Evolutionary conservation across 2,329 filamentous ascomycete species (phyloP).

Genomic region (Trichoderma afroharzianum): DNA sequence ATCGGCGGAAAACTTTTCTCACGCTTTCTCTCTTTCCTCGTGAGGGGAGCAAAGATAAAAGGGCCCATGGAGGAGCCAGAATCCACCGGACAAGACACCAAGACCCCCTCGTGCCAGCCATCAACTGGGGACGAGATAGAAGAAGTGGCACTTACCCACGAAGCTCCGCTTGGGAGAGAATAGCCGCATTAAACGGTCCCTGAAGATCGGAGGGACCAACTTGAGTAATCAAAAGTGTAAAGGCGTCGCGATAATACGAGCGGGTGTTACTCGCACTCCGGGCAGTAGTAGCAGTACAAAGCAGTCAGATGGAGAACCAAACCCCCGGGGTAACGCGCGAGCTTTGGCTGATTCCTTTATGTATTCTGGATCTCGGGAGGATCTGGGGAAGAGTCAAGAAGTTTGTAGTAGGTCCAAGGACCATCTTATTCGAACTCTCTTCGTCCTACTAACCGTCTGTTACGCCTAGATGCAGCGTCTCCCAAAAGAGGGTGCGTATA

Average conservation of each 20-base stretch:
- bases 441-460: not conserved
- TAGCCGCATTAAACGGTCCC: constrained; percentile 28
- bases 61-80: not conserved
- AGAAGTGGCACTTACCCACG: not conserved
- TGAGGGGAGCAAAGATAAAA: constrained; percentile 10
- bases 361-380: not conserved
- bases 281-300: not conserved
- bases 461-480: constrained; percentile 11
- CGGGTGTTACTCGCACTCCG: not conserved
- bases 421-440: not conserved
- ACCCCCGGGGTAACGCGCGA: not conserved
- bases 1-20: not conserved
- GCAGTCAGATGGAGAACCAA: not conserved
- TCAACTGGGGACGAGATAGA: not conserved
- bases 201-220: not conserved
- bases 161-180: not conserved
- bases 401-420: not conserved
- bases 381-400: not conserved
- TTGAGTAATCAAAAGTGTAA: not conserved
- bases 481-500: constrained; percentile 11
- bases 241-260: not conserved
- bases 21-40: not conserved
- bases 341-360: constrained; percentile 16
- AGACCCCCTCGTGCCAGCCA: not conserved
- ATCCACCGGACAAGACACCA: not conserved